Evolutionary conservation across 2,329 filamentous ascomycete genomes (phyloP).

Genomic region (Xylariaceae sp.): DNA sequence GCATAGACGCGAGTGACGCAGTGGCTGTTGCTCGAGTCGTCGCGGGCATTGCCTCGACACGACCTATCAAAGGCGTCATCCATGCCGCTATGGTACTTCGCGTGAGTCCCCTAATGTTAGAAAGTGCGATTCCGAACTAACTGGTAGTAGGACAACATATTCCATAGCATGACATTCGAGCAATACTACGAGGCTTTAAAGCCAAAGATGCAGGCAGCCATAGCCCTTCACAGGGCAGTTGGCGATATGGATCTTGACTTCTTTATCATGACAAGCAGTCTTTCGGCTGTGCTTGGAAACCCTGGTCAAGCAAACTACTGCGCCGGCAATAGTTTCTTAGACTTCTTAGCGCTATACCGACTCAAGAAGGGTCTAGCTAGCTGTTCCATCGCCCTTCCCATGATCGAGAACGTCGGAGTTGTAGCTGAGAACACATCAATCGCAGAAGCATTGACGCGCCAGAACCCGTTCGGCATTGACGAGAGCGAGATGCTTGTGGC

Average conservation of each 20-base stretch:
- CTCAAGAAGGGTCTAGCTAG: neutral
- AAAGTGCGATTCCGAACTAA: slow-evolving; percentile 6
- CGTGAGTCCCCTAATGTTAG: slow-evolving; percentile 2
- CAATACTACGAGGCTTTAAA: slow-evolving; percentile 5
- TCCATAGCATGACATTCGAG: slow-evolving; percentile 15
- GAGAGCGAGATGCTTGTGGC: slow-evolving; percentile 8
- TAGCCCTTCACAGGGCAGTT: slow-evolving; percentile 13
- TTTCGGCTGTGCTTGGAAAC: slow-evolving; percentile 21
- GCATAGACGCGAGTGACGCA: slow-evolving; percentile 11
- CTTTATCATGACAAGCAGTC: slow-evolving; percentile 26
- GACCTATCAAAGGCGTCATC: slow-evolving; percentile 22
- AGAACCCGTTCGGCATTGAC: slow-evolving; percentile 10
- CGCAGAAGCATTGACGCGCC: slow-evolving; percentile 5
- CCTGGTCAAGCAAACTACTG: slow-evolving; percentile 28
- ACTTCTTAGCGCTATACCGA: slow-evolving; percentile 19
- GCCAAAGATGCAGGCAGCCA: slow-evolving; percentile 18
- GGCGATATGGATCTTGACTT: slow-evolving; percentile 16
- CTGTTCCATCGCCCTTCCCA: slow-evolving; percentile 2
- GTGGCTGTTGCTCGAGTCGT: slow-evolving; percentile 5
- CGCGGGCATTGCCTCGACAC: slow-evolving; percentile 4
- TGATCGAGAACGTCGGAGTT: slow-evolving; percentile 12
- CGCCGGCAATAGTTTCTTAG: slow-evolving; percentile 30
- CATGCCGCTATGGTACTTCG: slow-evolving; percentile 26
- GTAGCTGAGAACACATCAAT: slow-evolving; percentile 23
- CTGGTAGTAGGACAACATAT: slow-evolving; percentile 14